phyloP scores from a whole-genome alignment of 2,329 filamentous ascomycete genomes.

The Cladobotryum protrusum region DNA sequence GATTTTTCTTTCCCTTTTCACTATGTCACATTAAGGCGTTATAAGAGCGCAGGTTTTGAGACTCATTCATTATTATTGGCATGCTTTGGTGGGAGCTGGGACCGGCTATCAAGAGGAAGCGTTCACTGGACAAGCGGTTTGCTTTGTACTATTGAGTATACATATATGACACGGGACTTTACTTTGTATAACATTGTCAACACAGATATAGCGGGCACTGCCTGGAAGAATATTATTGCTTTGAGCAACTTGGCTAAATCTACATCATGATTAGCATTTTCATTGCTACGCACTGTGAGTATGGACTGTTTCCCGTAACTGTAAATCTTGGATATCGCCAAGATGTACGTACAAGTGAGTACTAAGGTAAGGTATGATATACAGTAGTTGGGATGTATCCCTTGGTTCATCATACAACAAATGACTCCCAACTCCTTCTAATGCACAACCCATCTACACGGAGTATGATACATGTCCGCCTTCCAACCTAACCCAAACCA shows the following conservation, averaged over 20 bases:
- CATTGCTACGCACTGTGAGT: too few species aligned
- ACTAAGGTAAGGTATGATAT: neutral
- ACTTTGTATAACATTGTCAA: neutral
- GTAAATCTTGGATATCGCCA: neutral
- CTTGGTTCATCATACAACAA: conserved; percentile 28
- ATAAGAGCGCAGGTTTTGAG: neutral
- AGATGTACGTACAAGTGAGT: conserved; percentile 2
- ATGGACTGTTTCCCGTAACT: too few species aligned
- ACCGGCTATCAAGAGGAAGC: conserved; percentile 7
- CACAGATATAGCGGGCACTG: neutral
- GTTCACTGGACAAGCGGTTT: conserved; percentile 11
- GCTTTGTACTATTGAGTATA: conserved; percentile 10
- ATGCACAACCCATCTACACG: conserved; percentile 40
- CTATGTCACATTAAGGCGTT: neutral
- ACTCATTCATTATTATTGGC: neutral
- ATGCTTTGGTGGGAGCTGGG: neutral
- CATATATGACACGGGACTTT: conserved; percentile 1
- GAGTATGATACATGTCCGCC: conserved; percentile 33
- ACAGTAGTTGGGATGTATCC: conserved; percentile 14
- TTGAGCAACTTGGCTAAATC: neutral
- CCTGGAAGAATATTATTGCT: neutral
- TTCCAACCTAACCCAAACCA: conserved; percentile 8
- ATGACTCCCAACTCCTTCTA: conserved; percentile 36
- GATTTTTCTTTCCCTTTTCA: conserved; percentile 1
- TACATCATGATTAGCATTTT: too few species aligned